Percentiles rank a stretch among this genome's conserved stretches.
Evolutionary conservation across 2,329 filamentous ascomycete genomes (phyloP).

Genomic region (Whalleya microplaca): DNA sequence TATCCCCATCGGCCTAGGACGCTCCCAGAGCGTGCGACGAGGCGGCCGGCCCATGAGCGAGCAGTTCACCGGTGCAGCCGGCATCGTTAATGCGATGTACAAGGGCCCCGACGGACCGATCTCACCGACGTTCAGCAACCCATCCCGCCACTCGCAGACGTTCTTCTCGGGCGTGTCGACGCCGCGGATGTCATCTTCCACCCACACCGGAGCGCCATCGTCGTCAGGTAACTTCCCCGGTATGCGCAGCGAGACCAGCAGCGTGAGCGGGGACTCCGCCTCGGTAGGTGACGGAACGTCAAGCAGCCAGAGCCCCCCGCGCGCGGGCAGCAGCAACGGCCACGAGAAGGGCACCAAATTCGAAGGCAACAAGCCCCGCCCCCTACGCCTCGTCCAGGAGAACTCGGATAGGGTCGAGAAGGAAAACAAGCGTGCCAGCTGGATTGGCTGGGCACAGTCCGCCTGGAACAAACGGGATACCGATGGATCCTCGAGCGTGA

Average conservation of each 20-base stretch:
- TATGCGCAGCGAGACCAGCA: constrained; percentile 67
- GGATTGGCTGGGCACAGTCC: constrained; percentile 61
- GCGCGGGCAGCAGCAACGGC: constrained; percentile 41
- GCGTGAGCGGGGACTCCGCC: constrained; percentile 70
- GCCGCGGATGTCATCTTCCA: constrained; percentile 18
- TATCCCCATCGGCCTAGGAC: constrained; percentile 68
- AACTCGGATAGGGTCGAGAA: constrained; percentile 56
- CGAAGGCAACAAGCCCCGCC: constrained; percentile 76
- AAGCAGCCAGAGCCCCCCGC: constrained; percentile 55
- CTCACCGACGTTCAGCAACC: constrained; percentile 61
- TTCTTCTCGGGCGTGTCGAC: constrained; percentile 55
- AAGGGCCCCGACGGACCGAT: constrained; percentile 69
- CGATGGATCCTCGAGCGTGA: constrained; percentile 9
- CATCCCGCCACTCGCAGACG: constrained; percentile 60
- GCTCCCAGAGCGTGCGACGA: constrained; percentile 57
- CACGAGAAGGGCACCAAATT: constrained; percentile 62
- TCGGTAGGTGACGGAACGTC: constrained; percentile 59
- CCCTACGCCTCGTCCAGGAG: constrained; percentile 85
- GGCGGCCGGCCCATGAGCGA: constrained; percentile 63
- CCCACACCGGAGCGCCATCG: constrained; percentile 36
- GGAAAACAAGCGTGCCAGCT: constrained; percentile 64
- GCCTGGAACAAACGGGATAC: constrained; percentile 56
- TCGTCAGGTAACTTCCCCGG: constrained; percentile 69
- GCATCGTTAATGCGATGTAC: constrained; percentile 89
- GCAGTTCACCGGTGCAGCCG: constrained; percentile 65